Evolutionary conservation across 768 basidiomycete genomes (phyloP), one percentile per base, ranked within the genome.

Genomic region (Leccinum broughii): DNA sequence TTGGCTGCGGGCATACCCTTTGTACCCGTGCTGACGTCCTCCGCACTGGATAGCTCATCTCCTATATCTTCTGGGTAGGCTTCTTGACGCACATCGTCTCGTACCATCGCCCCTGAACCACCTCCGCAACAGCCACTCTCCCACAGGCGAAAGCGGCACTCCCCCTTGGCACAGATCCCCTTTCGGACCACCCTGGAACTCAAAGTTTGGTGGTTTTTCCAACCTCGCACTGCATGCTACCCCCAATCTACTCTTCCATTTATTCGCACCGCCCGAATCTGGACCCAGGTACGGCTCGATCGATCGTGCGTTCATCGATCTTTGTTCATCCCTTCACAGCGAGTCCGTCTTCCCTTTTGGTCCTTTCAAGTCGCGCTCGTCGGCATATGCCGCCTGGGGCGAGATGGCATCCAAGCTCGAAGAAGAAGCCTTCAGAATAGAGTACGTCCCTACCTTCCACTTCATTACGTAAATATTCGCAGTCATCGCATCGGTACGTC

Each of bases 231-330:
- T 80, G 44, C 77, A 83, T 55, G 84, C 89, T 20, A 88, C 87
- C 5, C 80, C 81, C 57, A 87, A 86, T 62, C 81, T 92, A 24
- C 79, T 93, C 37, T 78, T 80, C 56, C 90, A 88, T 76, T 77
- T 92, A 13, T 89, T 93, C 70, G 83, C 90, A 46, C 89, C 90
- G 13, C 90, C 89, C 58, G 87, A 90, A 59, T 77, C 77, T 68
- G 77, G 81, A 75, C 64, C 72, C 73, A 77, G 71, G 71, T 73
- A 68, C 62, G 71, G 71, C n/a, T 68, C 62, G 61, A 64, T 60
- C 59, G 55, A 44, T 62, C 61, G 57, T 60, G 15, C 39, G 57
- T 64, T 37, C 41, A 54, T 56, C 49, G 56, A 59, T 65, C 70
- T 64, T 58, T 28, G 34, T 64, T 63, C 56, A 65, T 51, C 54